Conservation (phyloP, 768 basidiomycete species). For the Mycena kentingensis region DNA sequence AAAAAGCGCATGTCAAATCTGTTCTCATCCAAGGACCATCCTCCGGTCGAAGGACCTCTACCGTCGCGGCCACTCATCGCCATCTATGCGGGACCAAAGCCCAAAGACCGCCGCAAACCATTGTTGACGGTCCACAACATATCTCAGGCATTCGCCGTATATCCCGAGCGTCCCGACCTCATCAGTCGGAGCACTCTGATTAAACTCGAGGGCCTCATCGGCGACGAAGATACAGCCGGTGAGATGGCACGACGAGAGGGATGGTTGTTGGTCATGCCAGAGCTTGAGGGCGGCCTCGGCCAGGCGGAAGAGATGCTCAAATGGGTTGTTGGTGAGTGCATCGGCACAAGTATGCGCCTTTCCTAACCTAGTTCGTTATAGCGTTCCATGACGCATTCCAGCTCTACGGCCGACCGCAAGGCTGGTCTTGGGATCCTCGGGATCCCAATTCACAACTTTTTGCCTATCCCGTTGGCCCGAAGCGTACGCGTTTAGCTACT, state of each 20-base stretch:
- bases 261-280: constrained; percentile 91
- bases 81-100: constrained; percentile 64
- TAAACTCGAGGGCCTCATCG: constrained; percentile 86
- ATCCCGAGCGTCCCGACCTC: constrained; percentile 91
- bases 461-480: constrained; percentile 85
- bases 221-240: constrained; percentile 71
- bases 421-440: constrained; percentile 89
- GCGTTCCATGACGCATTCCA: constrained; percentile 85
- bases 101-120: constrained; percentile 73
- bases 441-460: constrained; percentile 87
- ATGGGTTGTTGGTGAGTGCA: constrained; percentile 79
- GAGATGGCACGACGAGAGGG: constrained; percentile 72
- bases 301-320: constrained; percentile 84
- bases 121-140: constrained; percentile 69
- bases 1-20: constrained; percentile 70
- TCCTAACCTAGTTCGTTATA: constrained; percentile 32
- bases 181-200: constrained; percentile 88
- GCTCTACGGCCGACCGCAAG: constrained; percentile 84
- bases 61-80: constrained; percentile 46
- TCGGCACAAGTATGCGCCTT: background rate
- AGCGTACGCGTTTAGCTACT: constrained; percentile 36
- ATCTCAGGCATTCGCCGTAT: constrained; percentile 90
- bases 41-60: constrained; percentile 28
- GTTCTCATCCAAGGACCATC: constrained; percentile 54
- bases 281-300: constrained; percentile 61